Conservation (phyloP, 148 eudicot species). For the Silene conica region DNA sequence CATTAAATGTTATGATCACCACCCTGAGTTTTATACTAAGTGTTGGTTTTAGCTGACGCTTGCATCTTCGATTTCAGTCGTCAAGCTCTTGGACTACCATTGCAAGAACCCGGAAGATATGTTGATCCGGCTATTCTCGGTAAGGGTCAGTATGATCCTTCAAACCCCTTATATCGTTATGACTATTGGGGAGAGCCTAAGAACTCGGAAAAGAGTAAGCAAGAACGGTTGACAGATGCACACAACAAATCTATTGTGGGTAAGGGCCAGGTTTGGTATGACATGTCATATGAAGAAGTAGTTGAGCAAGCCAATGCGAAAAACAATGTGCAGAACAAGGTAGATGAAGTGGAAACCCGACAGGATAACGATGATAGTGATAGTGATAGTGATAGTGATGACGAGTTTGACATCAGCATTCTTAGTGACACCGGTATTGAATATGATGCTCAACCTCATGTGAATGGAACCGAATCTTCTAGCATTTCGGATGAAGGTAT, state of each 20-base stretch:
- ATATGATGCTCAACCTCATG: conserved; percentile 45
- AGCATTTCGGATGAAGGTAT: conserved; percentile 64
- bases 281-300: conserved; percentile 83
- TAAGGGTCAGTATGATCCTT: conserved; percentile 75
- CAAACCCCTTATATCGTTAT: conserved; percentile 65
- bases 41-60: conserved; percentile 10
- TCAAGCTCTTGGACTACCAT: conserved; percentile 76
- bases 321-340: conserved; percentile 26
- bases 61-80: conserved; percentile 48
- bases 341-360: conserved; percentile 13
- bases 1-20: too few relatives aligned
- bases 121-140: conserved; percentile 65
- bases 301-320: conserved; percentile 47
- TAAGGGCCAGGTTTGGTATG: conserved; percentile 72
- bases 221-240: conserved; percentile 60
- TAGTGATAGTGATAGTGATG: conserved; percentile 46
- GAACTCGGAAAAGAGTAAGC: conserved; percentile 86
- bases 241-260: conserved; percentile 88
- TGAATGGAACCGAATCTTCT: conserved; percentile 69
- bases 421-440: conserved; percentile 38
- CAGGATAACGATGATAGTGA: conserved; percentile 36
- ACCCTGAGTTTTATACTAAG: too few relatives aligned
- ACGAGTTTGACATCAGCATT: conserved; percentile 72
- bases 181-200: conserved; percentile 99
- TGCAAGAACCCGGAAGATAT: conserved; percentile 89